phyloP scores from a whole-genome alignment of 1,139 yeast species.

The Kodamaea sp. region DNA sequence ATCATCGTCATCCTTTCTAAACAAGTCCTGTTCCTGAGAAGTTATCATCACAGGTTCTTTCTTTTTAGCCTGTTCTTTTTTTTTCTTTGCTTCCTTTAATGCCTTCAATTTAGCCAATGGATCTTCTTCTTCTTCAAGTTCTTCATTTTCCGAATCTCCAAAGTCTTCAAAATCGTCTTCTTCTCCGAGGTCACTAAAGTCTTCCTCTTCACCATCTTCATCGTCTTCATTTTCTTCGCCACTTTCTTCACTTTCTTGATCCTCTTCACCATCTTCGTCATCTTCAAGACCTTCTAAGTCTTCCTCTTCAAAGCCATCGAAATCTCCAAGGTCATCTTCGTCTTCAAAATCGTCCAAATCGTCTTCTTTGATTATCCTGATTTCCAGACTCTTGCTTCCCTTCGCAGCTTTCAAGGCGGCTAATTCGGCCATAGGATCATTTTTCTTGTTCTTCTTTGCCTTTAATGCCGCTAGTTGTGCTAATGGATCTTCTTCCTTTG shows the following conservation, averaged over 20 bases:
- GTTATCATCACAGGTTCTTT: slow-evolving; percentile 18
- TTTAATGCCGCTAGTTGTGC: slow-evolving; percentile 47
- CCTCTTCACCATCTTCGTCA: slow-evolving; percentile 11
- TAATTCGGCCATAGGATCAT: slow-evolving; percentile 21
- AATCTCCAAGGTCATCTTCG: slow-evolving; percentile 12
- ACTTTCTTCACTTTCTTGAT: slow-evolving; percentile 9
- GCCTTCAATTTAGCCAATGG: slow-evolving; percentile 25
- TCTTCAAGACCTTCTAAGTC: slow-evolving; percentile 7
- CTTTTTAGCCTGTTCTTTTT: slow-evolving; percentile 12
- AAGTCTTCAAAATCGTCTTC: slow-evolving; percentile 8
- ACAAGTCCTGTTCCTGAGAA: slow-evolving; percentile 44
- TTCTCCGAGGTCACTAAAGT: slow-evolving; percentile 14
- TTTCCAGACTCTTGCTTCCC: slow-evolving; percentile 10
- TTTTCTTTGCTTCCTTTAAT: slow-evolving; percentile 14
- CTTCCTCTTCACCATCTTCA: slow-evolving; percentile 17
- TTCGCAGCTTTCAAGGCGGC: slow-evolving; percentile 22
- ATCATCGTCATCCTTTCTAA: slow-evolving; percentile 71
- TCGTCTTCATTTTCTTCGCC: slow-evolving; percentile 15
- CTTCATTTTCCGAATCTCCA: slow-evolving; percentile 5
- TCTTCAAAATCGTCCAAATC: slow-evolving; percentile 17
- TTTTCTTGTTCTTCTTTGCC: slow-evolving; percentile 27
- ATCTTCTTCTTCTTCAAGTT: slow-evolving; percentile 16
- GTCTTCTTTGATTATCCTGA: slow-evolving; percentile 29
- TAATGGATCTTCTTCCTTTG: slow-evolving; percentile 33
- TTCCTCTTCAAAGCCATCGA: slow-evolving; percentile 14